Evolutionary conservation across 305 asterid genomes (phyloP), one percentile per base, ranked within the genome.

Genomic region (Fraxinus xanthoxyloides): DNA sequence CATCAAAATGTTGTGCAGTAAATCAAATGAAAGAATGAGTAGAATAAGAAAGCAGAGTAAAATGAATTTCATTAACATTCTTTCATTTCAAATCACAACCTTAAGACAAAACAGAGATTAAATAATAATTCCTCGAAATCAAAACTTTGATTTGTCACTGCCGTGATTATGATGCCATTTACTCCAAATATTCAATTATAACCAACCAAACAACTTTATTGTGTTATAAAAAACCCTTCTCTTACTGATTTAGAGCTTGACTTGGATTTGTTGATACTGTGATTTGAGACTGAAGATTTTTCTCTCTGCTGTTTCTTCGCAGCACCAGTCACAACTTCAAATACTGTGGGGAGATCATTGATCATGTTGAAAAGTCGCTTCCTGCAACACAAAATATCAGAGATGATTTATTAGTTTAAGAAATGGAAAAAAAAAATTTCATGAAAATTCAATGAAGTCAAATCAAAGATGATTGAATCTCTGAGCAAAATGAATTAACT

Each of bases 361-460:
- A 92, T 90, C 97, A 91, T 83, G 90, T 84, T 85, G 87, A 93
- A 93, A 61, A 93, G 97, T 77, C 87, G 89, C 81, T 91, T 87
- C 93, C 98, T 93, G 91, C 70, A 87, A 36, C 72, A 54, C 76
- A 23, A 84, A 80, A n/a, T 23, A n/a, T 65, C 6, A 40, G 67
- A 32, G 32, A 63, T 59, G 23, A 72, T 80, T 51, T 36, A 83
- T 38, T 30, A 77, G 26, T 54, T 79, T 24, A 80, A 35, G 12
- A 69, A 78, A 23, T 9, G 28, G 19, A 5, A 75, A 21, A 26
- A 36, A 40, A 75, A 12, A 17, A 48, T 15, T 43, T 46, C 26
- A 9, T 1, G 78, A 43, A 26, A 7, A 75, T 61, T 75, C 82
- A 80, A 43, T 34, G 13, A 54, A 23, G 8, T 4, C 3, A 32